These are phyloP conservation scores for Anthracocystis walkeri DNA, from an alignment of 1,284 basidiomycete species.

Conservation along the genomic window DNA sequence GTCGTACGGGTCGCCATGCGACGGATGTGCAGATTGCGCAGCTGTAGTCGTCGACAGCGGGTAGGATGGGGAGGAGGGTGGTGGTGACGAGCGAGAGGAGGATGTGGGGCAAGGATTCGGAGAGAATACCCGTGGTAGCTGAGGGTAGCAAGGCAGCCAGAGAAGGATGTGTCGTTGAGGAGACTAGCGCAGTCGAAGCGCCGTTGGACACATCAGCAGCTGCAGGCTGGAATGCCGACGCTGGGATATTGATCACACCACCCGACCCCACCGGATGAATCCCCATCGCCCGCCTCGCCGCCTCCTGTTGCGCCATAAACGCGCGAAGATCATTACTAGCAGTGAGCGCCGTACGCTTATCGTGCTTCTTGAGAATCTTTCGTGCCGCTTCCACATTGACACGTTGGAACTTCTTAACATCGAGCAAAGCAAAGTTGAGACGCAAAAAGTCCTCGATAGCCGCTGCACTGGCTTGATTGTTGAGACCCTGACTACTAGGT, in stretches of 20 bases:
- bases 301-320: slow-evolving; percentile 62
- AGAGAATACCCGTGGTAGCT: slow-evolving; percentile 58
- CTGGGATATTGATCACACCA: slow-evolving; percentile 34
- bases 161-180: slow-evolving; percentile 54
- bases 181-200: slow-evolving; percentile 39
- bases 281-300: slow-evolving; percentile 35
- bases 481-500: slow-evolving; percentile 46
- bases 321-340: slow-evolving; percentile 66
- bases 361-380: slow-evolving; percentile 87
- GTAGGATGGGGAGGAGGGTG: slow-evolving; percentile 84
- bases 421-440: slow-evolving; percentile 83
- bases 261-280: slow-evolving; percentile 44
- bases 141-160: slow-evolving; percentile 61
- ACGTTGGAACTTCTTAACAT: slow-evolving; percentile 83
- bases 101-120: slow-evolving; percentile 76
- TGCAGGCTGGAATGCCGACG: slow-evolving; percentile 28
- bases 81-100: slow-evolving; percentile 87
- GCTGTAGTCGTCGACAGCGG: slow-evolving; percentile 79
- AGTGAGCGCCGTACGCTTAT: slow-evolving; percentile 79
- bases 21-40: slow-evolving; percentile 72
- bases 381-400: slow-evolving; percentile 84
- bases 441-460: slow-evolving; percentile 81
- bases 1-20: slow-evolving; percentile 75
- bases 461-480: slow-evolving; percentile 47
- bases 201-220: slow-evolving; percentile 12